Base-by-base conservation (phyloP, 495 filamentous ascomycete species). In the Emericellopsis terricola region DNA sequence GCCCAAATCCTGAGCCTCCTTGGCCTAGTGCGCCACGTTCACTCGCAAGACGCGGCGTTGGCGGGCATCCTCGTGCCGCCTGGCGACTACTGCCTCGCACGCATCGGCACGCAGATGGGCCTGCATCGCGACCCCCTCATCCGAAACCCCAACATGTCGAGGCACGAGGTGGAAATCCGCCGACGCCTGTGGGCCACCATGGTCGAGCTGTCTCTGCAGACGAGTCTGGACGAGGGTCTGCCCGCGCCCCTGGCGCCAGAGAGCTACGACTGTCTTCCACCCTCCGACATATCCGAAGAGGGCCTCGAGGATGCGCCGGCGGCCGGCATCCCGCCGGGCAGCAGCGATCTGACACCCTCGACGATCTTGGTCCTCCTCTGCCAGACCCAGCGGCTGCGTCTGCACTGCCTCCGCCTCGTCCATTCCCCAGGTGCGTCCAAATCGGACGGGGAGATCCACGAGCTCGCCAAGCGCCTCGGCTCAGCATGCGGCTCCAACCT, bases 101-200 rank as follows among this genome's bases (percentile, higher is more conserved):
- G 29, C 5, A 11, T 32, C 3, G 29, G 16, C 9, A 32, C 20
- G 7, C 29, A 32, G 15, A 15, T 32, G 29, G 29, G 29, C 8
- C 20, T 32, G 15, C 29, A 32, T 5, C 29, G 29, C 2, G 29
- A 32, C 29, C 29, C 29, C 20, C 9, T 19, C 15, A 32, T 4
- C 3, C 8, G 52, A 27, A 19, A 32, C 7, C 15, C 29, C 13
- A 19, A 32, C 7, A 32, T 32, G 29, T 19, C 29, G 15, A 19
- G 16, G 9, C 62, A 62, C 31, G 62, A 58, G 29, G 56, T 58
- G 37, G 64, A 68, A 40, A 63, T 68, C 56, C 58, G 62, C 16
- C 47, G 64, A 34, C 53, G 64, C 15, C 53, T 68, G 8, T 68
- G 64, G 64, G 53, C 46, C 3, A 65, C 62, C 0, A 64, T 66